Percentiles rank a stretch among this genome's conserved stretches.
Conservation (phyloP, 1,139 yeast genomes). For the Eremothecium cymbalariae region DNA sequence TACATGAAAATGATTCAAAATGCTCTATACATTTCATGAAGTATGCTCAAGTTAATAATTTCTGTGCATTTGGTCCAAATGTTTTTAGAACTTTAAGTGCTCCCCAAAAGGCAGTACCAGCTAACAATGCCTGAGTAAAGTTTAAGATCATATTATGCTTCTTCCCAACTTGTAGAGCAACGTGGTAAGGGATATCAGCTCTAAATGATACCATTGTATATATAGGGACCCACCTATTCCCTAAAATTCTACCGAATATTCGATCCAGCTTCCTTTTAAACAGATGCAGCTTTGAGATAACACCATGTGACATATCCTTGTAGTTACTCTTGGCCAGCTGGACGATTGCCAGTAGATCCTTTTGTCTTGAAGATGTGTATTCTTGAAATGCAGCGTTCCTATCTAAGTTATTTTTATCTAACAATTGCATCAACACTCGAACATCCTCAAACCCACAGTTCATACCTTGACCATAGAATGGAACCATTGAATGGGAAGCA, state of each 20-base stretch:
- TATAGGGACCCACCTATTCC: constrained; percentile 71
- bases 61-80: too few relatives aligned
- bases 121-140: constrained; percentile 16
- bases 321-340: constrained; percentile 75
- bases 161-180: constrained; percentile 51
- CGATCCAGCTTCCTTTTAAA: constrained; percentile 64
- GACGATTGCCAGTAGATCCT: constrained; percentile 67
- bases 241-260: constrained; percentile 47
- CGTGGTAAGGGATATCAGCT: constrained; percentile 68
- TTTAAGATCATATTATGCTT: constrained; percentile 41
- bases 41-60: too few relatives aligned
- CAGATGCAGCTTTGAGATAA: constrained; percentile 54
- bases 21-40: too few relatives aligned
- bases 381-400: constrained; percentile 45
- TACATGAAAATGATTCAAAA: too few relatives aligned
- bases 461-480: constrained; percentile 96
- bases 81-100: too few relatives aligned
- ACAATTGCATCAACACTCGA: constrained; percentile 49
- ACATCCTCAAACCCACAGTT: constrained; percentile 95
- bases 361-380: constrained; percentile 51
- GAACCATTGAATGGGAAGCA: constrained; percentile 96
- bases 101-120: too few relatives aligned
- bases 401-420: constrained; percentile 40
- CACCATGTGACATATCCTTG: constrained; percentile 81
- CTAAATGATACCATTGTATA: constrained; percentile 91